Evolutionary conservation across 1,284 basidiomycete genomes (phyloP).

Genomic region (Ustilago nuda): DNA sequence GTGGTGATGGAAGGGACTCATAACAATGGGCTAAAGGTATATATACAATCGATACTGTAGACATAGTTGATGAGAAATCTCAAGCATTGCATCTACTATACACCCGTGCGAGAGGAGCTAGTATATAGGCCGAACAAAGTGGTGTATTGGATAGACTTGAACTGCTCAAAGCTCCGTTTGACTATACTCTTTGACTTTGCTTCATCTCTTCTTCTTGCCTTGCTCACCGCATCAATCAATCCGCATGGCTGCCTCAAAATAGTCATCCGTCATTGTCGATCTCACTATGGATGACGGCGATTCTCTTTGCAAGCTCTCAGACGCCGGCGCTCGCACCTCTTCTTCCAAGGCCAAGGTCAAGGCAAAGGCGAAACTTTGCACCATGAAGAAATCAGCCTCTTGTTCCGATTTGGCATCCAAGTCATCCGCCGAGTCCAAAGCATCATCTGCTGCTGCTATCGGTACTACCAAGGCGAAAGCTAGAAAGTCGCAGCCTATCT

Average conservation of each 20-base stretch:
- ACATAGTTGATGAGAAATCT: no score
- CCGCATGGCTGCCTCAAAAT: conserved; percentile 12
- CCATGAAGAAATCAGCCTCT: conserved; percentile 4
- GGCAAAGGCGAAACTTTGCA: background rate
- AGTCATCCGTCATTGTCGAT: conserved; percentile 23
- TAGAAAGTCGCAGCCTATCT: conserved; percentile 31
- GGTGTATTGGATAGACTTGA: no score
- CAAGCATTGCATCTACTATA: no score
- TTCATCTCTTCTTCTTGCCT: no score
- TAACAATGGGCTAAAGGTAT: no score
- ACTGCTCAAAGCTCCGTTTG: background rate
- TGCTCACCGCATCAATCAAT: background rate
- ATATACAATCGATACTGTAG: no score
- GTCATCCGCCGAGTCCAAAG: conserved; percentile 3
- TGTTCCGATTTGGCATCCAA: conserved; percentile 5
- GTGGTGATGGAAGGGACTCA: no score
- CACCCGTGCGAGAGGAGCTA: no score
- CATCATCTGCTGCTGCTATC: conserved; percentile 3
- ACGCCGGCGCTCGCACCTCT: conserved; percentile 15
- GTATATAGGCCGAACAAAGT: no score
- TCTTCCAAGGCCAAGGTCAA: conserved; percentile 17
- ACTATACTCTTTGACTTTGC: no score
- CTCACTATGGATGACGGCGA: conserved; percentile 32
- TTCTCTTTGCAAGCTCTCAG: conserved; percentile 44
- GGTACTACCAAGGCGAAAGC: conserved; percentile 18